Percentiles rank a stretch among this genome's conserved stretches.
Evolutionary conservation across 23 red algal genomes (phyloP).

Genomic region (Cyanidium caldarium): DNA sequence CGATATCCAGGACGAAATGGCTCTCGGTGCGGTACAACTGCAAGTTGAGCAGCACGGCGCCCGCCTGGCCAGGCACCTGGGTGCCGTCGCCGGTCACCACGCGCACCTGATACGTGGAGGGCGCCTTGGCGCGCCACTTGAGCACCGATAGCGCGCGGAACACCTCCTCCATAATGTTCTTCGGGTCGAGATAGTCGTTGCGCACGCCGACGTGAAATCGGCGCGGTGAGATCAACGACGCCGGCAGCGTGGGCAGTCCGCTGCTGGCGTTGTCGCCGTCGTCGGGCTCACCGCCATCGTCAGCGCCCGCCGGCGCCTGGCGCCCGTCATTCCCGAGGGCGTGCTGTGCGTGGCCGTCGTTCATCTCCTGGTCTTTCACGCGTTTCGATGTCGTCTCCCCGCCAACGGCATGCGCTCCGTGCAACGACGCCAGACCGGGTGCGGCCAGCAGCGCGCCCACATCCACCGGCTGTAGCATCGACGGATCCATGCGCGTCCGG

Average conservation of each 20-base stretch:
- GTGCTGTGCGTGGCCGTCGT: slow-evolving; percentile 3
- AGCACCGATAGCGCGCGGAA: slow-evolving; percentile 54
- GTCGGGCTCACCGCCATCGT: not conserved
- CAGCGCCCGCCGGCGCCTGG: not conserved
- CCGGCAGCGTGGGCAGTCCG: not conserved
- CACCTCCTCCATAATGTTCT: slow-evolving; percentile 54
- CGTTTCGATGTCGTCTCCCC: not conserved
- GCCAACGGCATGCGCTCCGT: no score
- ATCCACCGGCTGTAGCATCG: slow-evolving; percentile 13
- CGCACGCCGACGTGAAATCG: slow-evolving; percentile 7
- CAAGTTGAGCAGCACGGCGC: slow-evolving; percentile 36
- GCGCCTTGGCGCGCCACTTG: slow-evolving; percentile 79
- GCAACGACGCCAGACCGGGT: not conserved
- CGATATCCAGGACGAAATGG: slow-evolving; percentile 59
- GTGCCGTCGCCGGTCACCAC: slow-evolving; percentile 27
- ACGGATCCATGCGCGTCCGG: slow-evolving; percentile 45
- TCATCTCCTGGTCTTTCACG: not conserved
- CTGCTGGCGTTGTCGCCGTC: not conserved
- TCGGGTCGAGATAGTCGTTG: not conserved
- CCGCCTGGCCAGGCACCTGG: not conserved
- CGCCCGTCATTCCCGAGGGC: not conserved
- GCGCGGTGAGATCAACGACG: not conserved
- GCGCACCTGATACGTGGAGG: slow-evolving; percentile 41
- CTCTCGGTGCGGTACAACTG: slow-evolving; percentile 71
- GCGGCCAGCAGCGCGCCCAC: not conserved